A percentile compares a stretch with the other conserved stretches of the same genome.
Conservation (phyloP, 1,284 basidiomycete genomes). For the Flammula alnicola region DNA sequence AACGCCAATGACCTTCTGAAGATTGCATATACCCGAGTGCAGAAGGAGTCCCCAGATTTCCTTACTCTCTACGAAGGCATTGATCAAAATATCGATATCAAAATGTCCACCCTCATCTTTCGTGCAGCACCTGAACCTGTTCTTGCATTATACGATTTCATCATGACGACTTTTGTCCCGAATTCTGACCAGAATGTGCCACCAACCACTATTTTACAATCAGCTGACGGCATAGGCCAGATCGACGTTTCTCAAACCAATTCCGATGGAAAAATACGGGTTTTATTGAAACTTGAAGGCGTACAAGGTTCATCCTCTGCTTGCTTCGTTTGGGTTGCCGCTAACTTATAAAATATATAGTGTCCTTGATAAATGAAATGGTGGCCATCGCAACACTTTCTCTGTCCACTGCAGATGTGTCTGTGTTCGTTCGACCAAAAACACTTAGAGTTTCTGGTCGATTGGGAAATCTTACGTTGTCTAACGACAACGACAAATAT, state of each 20-base stretch:
- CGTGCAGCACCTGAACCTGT: slow-evolving; percentile 92
- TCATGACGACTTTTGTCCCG: slow-evolving; percentile 95
- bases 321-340: background rate
- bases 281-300: slow-evolving; percentile 86
- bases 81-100: slow-evolving; percentile 88
- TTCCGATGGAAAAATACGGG: slow-evolving; percentile 71
- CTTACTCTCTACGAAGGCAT: slow-evolving; percentile 83
- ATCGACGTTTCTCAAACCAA: background rate
- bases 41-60: slow-evolving; percentile 90
- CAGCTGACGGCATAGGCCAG: background rate
- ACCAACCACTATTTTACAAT: background rate
- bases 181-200: slow-evolving; percentile 20
- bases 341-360: slow-evolving; percentile 42
- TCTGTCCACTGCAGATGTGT: slow-evolving; percentile 90
- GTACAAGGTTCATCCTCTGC: slow-evolving; percentile 67
- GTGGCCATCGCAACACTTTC: slow-evolving; percentile 84
- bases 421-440: slow-evolving; percentile 75
- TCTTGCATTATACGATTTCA: slow-evolving; percentile 92
- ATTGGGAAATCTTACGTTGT: slow-evolving; percentile 85
- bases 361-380: slow-evolving; percentile 83
- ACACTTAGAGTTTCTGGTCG: slow-evolving; percentile 85
- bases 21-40: slow-evolving; percentile 84
- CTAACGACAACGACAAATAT: slow-evolving; percentile 72
- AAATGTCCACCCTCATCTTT: slow-evolving; percentile 93
- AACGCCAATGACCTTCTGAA: slow-evolving; percentile 77